Evolutionary conservation across 495 filamentous ascomycete species (phyloP), one percentile per base, ranked within the genome.

Genomic region (Talaromyces liani): DNA sequence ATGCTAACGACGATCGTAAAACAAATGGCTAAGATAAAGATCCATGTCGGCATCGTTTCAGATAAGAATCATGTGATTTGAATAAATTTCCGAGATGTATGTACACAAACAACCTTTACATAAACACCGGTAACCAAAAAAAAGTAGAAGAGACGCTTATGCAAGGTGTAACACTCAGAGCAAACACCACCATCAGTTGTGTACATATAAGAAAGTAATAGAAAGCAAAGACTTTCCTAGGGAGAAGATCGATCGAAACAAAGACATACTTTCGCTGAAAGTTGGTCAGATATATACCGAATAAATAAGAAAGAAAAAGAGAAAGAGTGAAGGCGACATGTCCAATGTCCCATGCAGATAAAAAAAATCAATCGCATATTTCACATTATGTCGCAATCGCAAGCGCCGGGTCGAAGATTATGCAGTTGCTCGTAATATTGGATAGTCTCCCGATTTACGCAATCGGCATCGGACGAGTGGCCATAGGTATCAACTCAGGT

Each of bases 401-500:
- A 20, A n/a, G 45, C 45, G 45, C 45, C 45, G 45, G 8, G n/a
- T 16, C 14, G 0, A 49, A n/a, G 3, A 18, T 45, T 45, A 45
- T 45, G 16, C 14, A n/a, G 41, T 45, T 45, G 41, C 41, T 45
- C 41, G n/a, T n/a, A n/a, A 45, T 16, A n/a, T 45, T 31, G 5
- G 29, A 31, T 7, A 31, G 29, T 31, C 29, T 31, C 29, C 29
- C 6, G 29, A 31, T 31, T 31, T 31, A 31, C 29, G 20, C 10
- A 9, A 20, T 56, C 9, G 69, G 71, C 72, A 77, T 75, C 16
- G 73, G 72, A 36, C 73, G 53, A 3, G 73, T 72, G 7, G 64
- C 66, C 65, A 74, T 66, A 18, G 77, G 77, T 56, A 80, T 65
- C 58, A 79, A 60, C 22, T 77, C 64, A 10, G 68, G 66, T 22